These are phyloP conservation scores for Porcisia deanei DNA, from an alignment of 208 protist genomes.

Conservation along the genomic window DNA sequence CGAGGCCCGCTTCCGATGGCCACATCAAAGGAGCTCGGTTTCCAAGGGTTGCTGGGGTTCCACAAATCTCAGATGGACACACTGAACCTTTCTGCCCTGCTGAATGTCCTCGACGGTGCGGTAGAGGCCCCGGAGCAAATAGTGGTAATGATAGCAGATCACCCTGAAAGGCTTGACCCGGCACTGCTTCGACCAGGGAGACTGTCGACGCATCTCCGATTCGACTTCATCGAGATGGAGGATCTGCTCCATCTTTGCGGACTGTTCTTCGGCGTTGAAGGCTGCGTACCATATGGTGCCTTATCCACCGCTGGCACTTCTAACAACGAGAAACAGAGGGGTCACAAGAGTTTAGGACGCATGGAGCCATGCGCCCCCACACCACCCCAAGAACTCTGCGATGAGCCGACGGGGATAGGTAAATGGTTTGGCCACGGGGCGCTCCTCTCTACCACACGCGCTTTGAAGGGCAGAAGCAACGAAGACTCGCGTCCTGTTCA, in stretches of 20 bases:
- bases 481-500: background rate
- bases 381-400: background rate
- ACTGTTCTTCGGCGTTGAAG: constrained; percentile 19
- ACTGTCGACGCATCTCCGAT: constrained; percentile 24
- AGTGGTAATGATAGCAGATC: constrained; percentile 28
- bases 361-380: background rate
- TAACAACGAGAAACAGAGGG: background rate
- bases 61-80: constrained; percentile 5
- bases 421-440: background rate
- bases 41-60: background rate
- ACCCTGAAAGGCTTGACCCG: constrained; percentile 28
- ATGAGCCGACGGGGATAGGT: background rate
- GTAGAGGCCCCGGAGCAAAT: constrained; percentile 29
- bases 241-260: constrained; percentile 17
- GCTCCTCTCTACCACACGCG: background rate
- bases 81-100: constrained; percentile 17
- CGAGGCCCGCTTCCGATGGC: background rate
- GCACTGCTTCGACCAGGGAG: constrained; percentile 32
- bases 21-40: background rate
- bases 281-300: background rate
- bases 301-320: background rate
- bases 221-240: constrained; percentile 31
- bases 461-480: background rate
- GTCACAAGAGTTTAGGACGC: background rate
- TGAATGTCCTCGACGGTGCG: constrained; percentile 28